Conservation (phyloP, 805 yeast genomes). For the Spathaspora hagerdaliae region DNA sequence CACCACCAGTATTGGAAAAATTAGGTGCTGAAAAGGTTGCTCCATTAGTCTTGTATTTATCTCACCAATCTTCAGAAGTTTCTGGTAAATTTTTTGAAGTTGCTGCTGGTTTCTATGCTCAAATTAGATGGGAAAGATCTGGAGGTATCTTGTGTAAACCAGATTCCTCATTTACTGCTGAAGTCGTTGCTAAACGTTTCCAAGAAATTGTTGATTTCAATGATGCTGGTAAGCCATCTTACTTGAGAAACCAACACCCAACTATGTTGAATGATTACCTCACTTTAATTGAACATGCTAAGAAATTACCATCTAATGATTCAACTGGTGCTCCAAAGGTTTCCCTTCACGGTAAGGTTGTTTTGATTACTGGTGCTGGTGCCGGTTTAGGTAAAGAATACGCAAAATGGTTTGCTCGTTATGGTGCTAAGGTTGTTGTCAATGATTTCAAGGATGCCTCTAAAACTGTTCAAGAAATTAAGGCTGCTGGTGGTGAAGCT, state of each 20-base stretch:
- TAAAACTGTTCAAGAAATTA: slow-evolving; percentile 71
- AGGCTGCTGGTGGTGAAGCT: slow-evolving; percentile 70
- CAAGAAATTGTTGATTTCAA: slow-evolving; percentile 60
- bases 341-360: slow-evolving; percentile 78
- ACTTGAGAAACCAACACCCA: slow-evolving; percentile 62
- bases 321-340: slow-evolving; percentile 37
- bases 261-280: slow-evolving; percentile 67
- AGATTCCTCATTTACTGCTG: slow-evolving; percentile 75
- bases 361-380: slow-evolving; percentile 92
- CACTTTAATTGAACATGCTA: slow-evolving; percentile 50
- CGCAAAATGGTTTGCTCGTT: slow-evolving; percentile 78
- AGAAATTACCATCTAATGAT: slow-evolving; percentile 50
- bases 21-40: slow-evolving; percentile 85
- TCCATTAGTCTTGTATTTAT: slow-evolving; percentile 81
- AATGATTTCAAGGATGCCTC: slow-evolving; percentile 82
- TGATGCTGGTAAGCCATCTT: slow-evolving; percentile 47
- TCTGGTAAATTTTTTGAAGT: slow-evolving; percentile 82
- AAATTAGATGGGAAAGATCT: slow-evolving; percentile 92
- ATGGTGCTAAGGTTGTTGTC: slow-evolving; percentile 93
- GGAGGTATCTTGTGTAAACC: slow-evolving; percentile 83
- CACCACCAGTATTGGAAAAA: slow-evolving; percentile 76
- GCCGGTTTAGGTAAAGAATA: slow-evolving; percentile 91
- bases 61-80: slow-evolving; percentile 58
- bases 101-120: slow-evolving; percentile 92
- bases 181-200: slow-evolving; percentile 69